These are phyloP conservation scores for Podospora pseudopauciseta DNA, from an alignment of 495 filamentous ascomycete species.

Conservation along the genomic window DNA sequence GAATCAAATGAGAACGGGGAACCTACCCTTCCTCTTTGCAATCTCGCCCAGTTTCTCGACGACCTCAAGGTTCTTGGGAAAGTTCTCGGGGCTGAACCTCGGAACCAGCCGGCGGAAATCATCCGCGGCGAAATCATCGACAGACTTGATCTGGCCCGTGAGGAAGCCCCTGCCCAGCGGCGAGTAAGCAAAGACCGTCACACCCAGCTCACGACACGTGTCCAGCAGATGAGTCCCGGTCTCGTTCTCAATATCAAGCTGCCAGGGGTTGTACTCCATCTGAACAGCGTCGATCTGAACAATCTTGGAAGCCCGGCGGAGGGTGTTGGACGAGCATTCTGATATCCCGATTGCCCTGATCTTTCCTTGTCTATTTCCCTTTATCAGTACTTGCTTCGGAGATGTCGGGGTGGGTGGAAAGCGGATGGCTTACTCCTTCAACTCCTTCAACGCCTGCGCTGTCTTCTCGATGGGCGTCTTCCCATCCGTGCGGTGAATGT, in stretches of 20 bases:
- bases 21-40: slow-evolving; percentile 41
- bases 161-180: slow-evolving; percentile 52
- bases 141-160: slow-evolving; percentile 61
- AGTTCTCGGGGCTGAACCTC: slow-evolving; percentile 64
- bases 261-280: slow-evolving; percentile 70
- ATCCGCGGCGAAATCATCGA: slow-evolving; percentile 59
- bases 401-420: not conserved
- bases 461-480: slow-evolving; percentile 40
- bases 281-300: slow-evolving; percentile 72
- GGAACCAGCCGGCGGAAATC: slow-evolving; percentile 48
- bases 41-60: slow-evolving; percentile 61
- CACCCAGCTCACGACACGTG: slow-evolving; percentile 66
- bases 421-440: slow-evolving; percentile 17
- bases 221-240: slow-evolving; percentile 55
- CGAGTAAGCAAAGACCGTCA: slow-evolving; percentile 64
- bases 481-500: slow-evolving; percentile 67
- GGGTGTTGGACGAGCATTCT: slow-evolving; percentile 68
- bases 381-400: slow-evolving; percentile 35
- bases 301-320: slow-evolving; percentile 64
- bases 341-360: slow-evolving; percentile 70
- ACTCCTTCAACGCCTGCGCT: slow-evolving; percentile 35
- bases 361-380: slow-evolving; percentile 59
- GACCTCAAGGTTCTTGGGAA: slow-evolving; percentile 69
- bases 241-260: slow-evolving; percentile 55
- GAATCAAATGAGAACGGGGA: not conserved